phyloP scores from a whole-genome alignment of 2,329 filamentous ascomycete genomes.

The Botrytis hyacinthi region DNA sequence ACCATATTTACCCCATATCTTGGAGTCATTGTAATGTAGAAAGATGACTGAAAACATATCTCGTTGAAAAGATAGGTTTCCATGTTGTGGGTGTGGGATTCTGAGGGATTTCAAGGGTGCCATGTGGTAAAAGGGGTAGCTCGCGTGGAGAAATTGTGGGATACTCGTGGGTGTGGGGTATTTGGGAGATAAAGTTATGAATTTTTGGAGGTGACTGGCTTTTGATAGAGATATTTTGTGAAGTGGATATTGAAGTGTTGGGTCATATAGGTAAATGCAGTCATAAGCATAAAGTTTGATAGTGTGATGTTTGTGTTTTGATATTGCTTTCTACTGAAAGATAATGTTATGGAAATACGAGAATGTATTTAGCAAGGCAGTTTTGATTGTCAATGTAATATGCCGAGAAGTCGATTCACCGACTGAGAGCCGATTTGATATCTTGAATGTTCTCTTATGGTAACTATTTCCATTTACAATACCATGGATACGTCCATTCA shows the following conservation, averaged over 20 bases:
- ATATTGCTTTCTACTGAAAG: too few relatives aligned
- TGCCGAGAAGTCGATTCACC: neutral
- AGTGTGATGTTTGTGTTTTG: neutral
- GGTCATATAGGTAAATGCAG: neutral
- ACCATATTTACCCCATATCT: neutral
- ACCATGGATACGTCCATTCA: neutral
- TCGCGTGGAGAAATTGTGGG: neutral
- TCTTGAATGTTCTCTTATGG: neutral
- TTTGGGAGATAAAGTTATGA: too few relatives aligned
- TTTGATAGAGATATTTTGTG: neutral
- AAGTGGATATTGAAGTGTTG: neutral
- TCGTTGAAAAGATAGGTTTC: neutral
- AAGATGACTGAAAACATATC: too few relatives aligned
- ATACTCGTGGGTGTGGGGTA: neutral
- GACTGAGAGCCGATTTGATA: rapidly evolving
- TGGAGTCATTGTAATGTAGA: neutral
- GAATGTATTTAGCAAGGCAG: neutral
- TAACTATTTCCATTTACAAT: neutral
- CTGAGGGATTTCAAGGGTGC: neutral
- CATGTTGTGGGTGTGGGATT: neutral
- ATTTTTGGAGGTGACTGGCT: neutral
- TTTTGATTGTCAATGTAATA: neutral
- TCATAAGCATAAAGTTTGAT: neutral
- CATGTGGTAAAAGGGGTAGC: neutral
- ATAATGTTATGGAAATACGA: neutral